Evolutionary conservation across 2,329 filamentous ascomycete genomes (phyloP), one percentile per base, ranked within the genome.

Genomic region (Biscogniauxia marginata): DNA sequence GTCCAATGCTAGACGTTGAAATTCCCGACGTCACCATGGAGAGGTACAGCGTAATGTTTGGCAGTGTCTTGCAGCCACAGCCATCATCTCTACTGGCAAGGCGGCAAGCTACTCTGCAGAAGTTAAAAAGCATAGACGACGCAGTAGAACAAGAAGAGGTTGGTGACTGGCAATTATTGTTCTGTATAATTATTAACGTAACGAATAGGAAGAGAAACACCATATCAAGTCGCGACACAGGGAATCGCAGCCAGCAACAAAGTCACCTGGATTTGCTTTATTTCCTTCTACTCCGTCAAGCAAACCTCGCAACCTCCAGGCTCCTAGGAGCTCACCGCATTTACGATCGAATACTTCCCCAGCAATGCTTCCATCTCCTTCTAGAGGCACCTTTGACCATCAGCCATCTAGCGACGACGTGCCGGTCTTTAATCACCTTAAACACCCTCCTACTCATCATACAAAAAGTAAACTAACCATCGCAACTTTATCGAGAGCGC

Each of bases 1-100:
- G n/a, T 46, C 60, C 63, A 1, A 71, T 88, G 6, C 76, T 97
- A 19, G 81, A 92, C 64, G 82, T 97, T 16, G 85, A 93, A 52
- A 95, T 97, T 55, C 93, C 93, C 0, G 83, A 84, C 50, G 81
- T 90, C 54, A 85, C 88, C 60, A 80, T 98, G 80, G 93, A 97
- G 70, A 81, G 93, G 49, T 98, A 96, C 65, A 96, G 92, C 65
- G 84, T 97, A 62, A 97, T 97, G 93, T 97, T 98, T 68, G 85
- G 87, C 54, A 84, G 83, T 39, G 79, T 97, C 6, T 76, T 96
- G 22, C 65, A 70, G 48, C 58, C 66, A 39, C 82, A 84, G 58
- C 71, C 72, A 7, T 71, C 74, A 2, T 73, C 76, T 1, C 73
- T 87, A 7, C 73, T 86, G 22, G 79, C 78, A 21, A 79, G 84